These are phyloP conservation scores for Jamesozyma rosinii DNA, from an alignment of 805 yeast genomes.

Conservation along the genomic window DNA sequence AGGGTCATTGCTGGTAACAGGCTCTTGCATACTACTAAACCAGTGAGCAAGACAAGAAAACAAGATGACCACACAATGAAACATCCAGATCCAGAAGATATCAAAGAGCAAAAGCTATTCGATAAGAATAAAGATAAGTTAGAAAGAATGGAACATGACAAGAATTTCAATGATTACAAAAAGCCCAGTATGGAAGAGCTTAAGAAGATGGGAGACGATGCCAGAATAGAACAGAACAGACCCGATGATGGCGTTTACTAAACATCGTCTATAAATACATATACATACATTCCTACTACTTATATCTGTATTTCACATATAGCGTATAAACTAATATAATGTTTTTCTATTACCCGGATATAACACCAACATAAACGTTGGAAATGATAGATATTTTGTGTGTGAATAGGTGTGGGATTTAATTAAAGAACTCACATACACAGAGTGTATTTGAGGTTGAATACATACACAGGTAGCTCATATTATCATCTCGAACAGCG, in stretches of 20 bases:
- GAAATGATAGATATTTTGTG: neutral
- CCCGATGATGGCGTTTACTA: constrained; percentile 31
- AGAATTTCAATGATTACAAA: constrained; percentile 6
- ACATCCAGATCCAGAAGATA: constrained; percentile 14
- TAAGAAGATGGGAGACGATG: constrained; percentile 27
- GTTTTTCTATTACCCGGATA: neutral
- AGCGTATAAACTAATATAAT: too few species aligned
- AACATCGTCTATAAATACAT: too few species aligned
- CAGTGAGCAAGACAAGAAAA: neutral
- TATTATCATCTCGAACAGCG: too few species aligned
- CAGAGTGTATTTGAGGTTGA: too few species aligned
- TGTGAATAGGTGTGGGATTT: neutral
- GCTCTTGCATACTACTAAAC: neutral
- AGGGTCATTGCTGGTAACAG: neutral
- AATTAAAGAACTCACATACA: neutral
- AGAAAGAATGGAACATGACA: constrained; percentile 24
- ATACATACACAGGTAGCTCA: too few species aligned
- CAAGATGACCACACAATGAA: constrained; percentile 10
- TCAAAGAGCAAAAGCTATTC: constrained; percentile 19
- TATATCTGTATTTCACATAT: too few species aligned
- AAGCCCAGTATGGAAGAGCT: constrained; percentile 19
- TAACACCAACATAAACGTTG: neutral
- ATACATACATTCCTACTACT: neutral
- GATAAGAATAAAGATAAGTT: constrained; percentile 22
- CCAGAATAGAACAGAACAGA: constrained; percentile 29